Evolutionary conservation across 441 rosid genomes (phyloP), one percentile per base, ranked within the genome.

Genomic region (Syzygium syzygioides): DNA sequence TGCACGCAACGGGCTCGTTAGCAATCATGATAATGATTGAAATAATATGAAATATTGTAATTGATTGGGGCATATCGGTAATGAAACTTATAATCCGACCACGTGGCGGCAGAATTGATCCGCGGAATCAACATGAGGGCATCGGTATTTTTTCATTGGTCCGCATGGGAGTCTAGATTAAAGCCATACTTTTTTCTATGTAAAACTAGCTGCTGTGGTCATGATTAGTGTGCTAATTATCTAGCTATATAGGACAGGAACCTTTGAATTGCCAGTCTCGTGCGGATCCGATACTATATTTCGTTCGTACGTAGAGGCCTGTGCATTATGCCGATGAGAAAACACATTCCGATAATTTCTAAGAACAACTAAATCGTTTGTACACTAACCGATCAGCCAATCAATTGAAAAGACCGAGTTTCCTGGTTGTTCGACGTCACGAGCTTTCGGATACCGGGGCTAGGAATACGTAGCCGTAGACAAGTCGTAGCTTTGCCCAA

Each of bases 1-100:
- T 15, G 11, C 5, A 14, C 7, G 37, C 6, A 0, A 14, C 0
- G 4, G 1, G 9, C 28, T 60, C 0, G 9, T 4, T 30, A 30
- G 30, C 71, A 64, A 7, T 4, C 23, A 0, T 0, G 37, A 3
- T 64, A 15, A 64, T 14, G 20, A 6, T 64, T 4, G 30, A 30
- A 64, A 64, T 30, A 7, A 64, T 9, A n/a, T 64, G 20, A 64
- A n/a, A 14, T n/a, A 30, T 64, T 5, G 10, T 64, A n/a, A 64
- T 64, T n/a, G n/a, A 64, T 64, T 10, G 4, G 7, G 37, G 15
- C 56, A 55, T 18, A 6, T 18, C 20, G 8, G 2, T 55, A 17
- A 55, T 2, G 56, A 18, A 18, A 6, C 8, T 18, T 6, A 54
- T 54, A 54, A 54, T 54, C 23, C 23, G 56, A 18, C 5, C 30